Percentiles rank a stretch among this genome's conserved stretches.
These are phyloP conservation scores for Xylaria cubensis DNA, from an alignment of 495 filamentous ascomycete species.

Conservation along the genomic window DNA sequence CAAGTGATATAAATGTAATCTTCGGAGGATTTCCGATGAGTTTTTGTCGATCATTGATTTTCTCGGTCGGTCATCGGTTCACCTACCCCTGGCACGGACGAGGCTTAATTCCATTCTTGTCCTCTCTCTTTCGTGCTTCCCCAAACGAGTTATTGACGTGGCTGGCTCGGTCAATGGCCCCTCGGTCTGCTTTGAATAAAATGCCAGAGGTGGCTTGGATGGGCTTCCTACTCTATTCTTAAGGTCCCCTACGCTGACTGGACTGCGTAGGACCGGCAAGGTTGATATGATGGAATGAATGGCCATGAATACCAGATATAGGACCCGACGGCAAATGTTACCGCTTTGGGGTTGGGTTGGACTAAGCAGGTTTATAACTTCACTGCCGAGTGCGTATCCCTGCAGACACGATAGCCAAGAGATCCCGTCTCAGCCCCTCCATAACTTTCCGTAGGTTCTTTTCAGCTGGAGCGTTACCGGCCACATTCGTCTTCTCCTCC, in stretches of 20 bases:
- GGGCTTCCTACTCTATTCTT: slow-evolving; percentile 6
- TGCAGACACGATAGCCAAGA: neutral
- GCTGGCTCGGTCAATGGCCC: neutral
- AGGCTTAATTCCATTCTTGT: neutral
- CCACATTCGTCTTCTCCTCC: too few species aligned
- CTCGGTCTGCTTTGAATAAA: neutral
- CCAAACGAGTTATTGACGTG: neutral
- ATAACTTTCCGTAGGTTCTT: neutral
- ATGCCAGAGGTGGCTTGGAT: slow-evolving; percentile 15
- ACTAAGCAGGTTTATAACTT: neutral
- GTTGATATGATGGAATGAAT: slow-evolving; percentile 1
- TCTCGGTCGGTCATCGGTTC: neutral
- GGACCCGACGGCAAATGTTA: neutral
- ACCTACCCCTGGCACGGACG: neutral
- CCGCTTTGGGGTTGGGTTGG: neutral
- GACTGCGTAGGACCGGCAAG: neutral
- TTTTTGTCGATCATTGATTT: slow-evolving; percentile 16
- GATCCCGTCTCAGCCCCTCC: neutral
- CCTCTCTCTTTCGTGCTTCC: neutral
- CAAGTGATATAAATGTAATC: slow-evolving; percentile 9
- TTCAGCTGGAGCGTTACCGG: too few species aligned
- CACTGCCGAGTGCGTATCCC: neutral
- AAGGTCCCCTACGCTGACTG: neutral
- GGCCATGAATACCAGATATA: neutral
- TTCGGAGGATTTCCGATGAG: slow-evolving; percentile 17